A percentile compares a stretch with the other conserved stretches of the same genome.
Evolutionary conservation across 352 stramenopile genomes (phyloP).

Genomic region (Phytophthora crassamura): DNA sequence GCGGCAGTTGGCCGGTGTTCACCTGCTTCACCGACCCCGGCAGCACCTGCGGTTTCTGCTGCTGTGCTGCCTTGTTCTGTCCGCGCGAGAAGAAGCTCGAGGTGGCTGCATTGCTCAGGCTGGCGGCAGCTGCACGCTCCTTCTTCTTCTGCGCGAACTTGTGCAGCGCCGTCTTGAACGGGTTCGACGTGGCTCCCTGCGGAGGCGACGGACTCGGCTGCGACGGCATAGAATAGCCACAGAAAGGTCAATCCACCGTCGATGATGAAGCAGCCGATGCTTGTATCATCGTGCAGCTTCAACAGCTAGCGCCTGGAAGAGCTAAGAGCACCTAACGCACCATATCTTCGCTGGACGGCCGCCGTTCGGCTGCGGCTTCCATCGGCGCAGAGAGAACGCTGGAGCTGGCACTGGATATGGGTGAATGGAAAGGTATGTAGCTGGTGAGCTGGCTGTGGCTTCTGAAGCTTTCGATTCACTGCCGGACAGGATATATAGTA

Average conservation of each 20-base stretch:
- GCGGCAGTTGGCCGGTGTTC: constrained; percentile 70
- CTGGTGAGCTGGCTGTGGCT: constrained; percentile 21
- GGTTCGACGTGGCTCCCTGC: constrained; percentile 56
- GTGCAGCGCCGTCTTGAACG: constrained; percentile 81
- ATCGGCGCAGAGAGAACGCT: constrained; percentile 14
- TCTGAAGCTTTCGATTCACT: constrained; percentile 14
- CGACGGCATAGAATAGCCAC: constrained; percentile 1
- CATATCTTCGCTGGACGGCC: constrained; percentile 30
- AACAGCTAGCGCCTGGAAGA: neutral
- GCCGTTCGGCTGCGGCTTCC: constrained; percentile 25
- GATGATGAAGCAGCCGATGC: neutral
- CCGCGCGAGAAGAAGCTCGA: constrained; percentile 76
- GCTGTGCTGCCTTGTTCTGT: constrained; percentile 39
- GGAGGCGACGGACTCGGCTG: constrained; percentile 38
- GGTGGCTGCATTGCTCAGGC: constrained; percentile 51
- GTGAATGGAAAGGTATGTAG: constrained; percentile 2
- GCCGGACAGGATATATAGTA: neutral
- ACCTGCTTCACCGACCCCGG: constrained; percentile 82
- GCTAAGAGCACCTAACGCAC: constrained; percentile 6
- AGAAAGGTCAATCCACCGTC: neutral
- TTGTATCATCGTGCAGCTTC: constrained; percentile 18
- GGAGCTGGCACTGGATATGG: constrained; percentile 15
- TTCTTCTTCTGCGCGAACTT: constrained; percentile 89
- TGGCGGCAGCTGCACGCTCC: constrained; percentile 34
- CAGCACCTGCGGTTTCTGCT: constrained; percentile 53